A percentile compares a stretch with the other conserved stretches of the same genome.
phyloP scores from a whole-genome alignment of 306 rosid species.

The Cicer chorassanicum region DNA sequence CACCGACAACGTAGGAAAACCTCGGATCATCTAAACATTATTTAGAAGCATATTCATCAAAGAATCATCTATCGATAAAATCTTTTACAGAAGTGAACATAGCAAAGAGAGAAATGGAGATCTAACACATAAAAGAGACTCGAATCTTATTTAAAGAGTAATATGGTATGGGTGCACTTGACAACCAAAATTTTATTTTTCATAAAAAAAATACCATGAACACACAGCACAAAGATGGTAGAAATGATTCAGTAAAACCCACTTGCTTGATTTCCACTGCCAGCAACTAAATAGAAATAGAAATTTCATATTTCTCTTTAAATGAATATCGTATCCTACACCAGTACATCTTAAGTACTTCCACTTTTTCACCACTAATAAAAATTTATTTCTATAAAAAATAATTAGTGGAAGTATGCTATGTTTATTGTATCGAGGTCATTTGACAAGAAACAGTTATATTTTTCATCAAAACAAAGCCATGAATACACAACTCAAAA shows the following conservation, averaged over 20 bases:
- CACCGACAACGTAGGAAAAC: background rate
- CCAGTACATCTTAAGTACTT: background rate
- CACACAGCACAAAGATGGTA: constrained; percentile 1
- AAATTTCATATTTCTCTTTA: constrained; percentile 9
- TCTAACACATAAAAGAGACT: constrained; percentile 12
- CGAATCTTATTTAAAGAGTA: constrained; percentile 9
- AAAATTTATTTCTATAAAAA: constrained; percentile 7
- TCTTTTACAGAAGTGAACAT: background rate
- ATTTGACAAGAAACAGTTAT: background rate
- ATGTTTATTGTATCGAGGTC: background rate
- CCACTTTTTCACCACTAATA: background rate
- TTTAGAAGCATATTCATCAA: constrained; percentile 14
- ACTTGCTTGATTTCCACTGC: constrained; percentile 9
- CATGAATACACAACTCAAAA: background rate
- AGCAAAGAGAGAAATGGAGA: constrained; percentile 35
- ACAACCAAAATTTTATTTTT: constrained; percentile 23
- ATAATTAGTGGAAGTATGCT: background rate
- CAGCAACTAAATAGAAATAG: background rate
- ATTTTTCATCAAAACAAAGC: background rate
- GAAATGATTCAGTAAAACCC: background rate
- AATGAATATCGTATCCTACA: constrained; percentile 3
- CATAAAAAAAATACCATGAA: background rate
- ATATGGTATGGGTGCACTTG: background rate
- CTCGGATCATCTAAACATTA: constrained; percentile 7
- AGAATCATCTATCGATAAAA: constrained; percentile 9